Percentiles rank a stretch among this genome's conserved stretches.
These are phyloP conservation scores for Colletotrichum tabaci DNA, from an alignment of 2,329 filamentous ascomycete genomes.

Conservation along the genomic window DNA sequence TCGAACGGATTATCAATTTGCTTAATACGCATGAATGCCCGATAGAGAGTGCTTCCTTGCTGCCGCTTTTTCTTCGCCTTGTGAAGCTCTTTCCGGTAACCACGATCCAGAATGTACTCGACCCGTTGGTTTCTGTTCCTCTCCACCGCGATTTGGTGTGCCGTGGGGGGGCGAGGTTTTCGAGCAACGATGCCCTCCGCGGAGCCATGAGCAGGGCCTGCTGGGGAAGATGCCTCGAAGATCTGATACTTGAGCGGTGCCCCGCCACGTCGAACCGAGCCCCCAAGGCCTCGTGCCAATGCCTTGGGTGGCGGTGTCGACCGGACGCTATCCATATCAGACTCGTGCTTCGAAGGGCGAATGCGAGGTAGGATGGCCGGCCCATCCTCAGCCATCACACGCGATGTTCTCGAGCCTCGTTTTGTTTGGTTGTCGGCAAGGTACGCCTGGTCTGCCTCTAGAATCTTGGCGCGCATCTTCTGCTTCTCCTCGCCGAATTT, in stretches of 20 bases:
- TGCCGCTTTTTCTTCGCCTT: slow-evolving; percentile 73
- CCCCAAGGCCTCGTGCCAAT: slow-evolving; percentile 47
- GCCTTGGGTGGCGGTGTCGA: slow-evolving; percentile 59
- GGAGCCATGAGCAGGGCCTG: slow-evolving; percentile 64
- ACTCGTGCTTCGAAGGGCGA: slow-evolving; percentile 73
- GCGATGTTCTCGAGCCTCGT: slow-evolving; percentile 61
- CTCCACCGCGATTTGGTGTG: slow-evolving; percentile 86
- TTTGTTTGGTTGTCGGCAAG: slow-evolving; percentile 74
- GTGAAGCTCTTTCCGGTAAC: slow-evolving; percentile 77
- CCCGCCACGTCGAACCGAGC: slow-evolving; percentile 55
- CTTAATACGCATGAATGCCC: slow-evolving; percentile 76
- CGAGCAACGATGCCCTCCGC: slow-evolving; percentile 70
- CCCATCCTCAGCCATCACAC: slow-evolving; percentile 64
- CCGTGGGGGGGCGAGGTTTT: slow-evolving; percentile 82
- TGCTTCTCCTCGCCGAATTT: slow-evolving; percentile 81
- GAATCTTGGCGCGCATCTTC: slow-evolving; percentile 80
- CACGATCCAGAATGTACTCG: slow-evolving; percentile 85
- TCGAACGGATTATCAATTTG: slow-evolving; percentile 69
- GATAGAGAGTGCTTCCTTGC: slow-evolving; percentile 76
- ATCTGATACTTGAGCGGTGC: slow-evolving; percentile 72
- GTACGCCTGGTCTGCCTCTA: slow-evolving; percentile 81
- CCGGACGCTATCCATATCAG: slow-evolving; percentile 61
- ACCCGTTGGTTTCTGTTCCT: slow-evolving; percentile 84
- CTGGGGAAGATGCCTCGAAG: slow-evolving; percentile 73
- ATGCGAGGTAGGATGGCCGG: slow-evolving; percentile 75